phyloP scores from a whole-genome alignment of 2,329 filamentous ascomycete species.

The Colletotrichum godetiae region DNA sequence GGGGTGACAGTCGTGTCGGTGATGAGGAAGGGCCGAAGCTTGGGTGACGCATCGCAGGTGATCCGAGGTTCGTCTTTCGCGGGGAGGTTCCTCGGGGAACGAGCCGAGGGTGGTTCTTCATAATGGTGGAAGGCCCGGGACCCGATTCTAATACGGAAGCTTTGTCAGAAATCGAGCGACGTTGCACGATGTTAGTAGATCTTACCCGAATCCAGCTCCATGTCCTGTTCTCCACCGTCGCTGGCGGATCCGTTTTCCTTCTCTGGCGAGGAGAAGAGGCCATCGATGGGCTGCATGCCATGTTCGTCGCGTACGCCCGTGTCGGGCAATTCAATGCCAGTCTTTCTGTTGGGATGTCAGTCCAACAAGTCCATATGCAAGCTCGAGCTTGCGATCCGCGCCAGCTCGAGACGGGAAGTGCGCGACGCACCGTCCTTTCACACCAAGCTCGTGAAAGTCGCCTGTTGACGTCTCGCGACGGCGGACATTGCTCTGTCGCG shows the following conservation, averaged over 20 bases:
- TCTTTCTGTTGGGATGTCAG: slow-evolving; percentile 74
- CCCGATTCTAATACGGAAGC: slow-evolving; percentile 55
- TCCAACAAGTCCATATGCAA: neutral
- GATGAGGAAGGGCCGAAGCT: slow-evolving; percentile 66
- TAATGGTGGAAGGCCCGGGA: slow-evolving; percentile 63
- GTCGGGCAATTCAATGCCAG: slow-evolving; percentile 84
- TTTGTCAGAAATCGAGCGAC: slow-evolving; percentile 37
- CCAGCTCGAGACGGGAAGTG: neutral
- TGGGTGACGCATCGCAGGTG: slow-evolving; percentile 72
- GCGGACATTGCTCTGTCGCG: slow-evolving; percentile 25
- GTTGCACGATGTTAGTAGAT: slow-evolving; percentile 24
- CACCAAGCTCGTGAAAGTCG: slow-evolving; percentile 60
- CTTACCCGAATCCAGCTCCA: slow-evolving; percentile 65
- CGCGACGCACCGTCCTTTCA: slow-evolving; percentile 59
- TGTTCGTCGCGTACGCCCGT: slow-evolving; percentile 86
- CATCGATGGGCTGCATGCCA: slow-evolving; percentile 89
- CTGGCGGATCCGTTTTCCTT: slow-evolving; percentile 51
- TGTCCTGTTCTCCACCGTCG: slow-evolving; percentile 58
- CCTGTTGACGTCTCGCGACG: slow-evolving; percentile 46
- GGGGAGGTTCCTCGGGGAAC: slow-evolving; percentile 59
- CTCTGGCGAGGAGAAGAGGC: slow-evolving; percentile 88
- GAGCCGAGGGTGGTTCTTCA: slow-evolving; percentile 54
- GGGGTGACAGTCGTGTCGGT: slow-evolving; percentile 54
- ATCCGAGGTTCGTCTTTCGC: slow-evolving; percentile 69
- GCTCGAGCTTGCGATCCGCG: neutral